Evolutionary conservation across 768 basidiomycete species (phyloP).

Genomic region (Tylopilus vinaceipallidus): DNA sequence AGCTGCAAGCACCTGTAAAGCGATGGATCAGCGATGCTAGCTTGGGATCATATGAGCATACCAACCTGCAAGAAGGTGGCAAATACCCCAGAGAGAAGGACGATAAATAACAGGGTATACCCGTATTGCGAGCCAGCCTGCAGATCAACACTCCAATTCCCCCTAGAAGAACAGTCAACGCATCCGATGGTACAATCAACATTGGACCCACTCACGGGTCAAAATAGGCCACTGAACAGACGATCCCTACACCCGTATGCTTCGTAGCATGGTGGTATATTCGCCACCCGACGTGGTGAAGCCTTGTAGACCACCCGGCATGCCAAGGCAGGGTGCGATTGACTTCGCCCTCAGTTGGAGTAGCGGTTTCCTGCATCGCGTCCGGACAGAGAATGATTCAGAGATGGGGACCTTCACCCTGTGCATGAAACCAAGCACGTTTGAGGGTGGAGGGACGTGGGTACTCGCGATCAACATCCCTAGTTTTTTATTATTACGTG

Average conservation of each 20-base stretch:
- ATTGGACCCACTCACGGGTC: constrained; percentile 61
- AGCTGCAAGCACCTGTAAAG: constrained; percentile 63
- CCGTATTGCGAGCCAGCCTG: constrained; percentile 85
- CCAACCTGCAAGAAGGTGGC: constrained; percentile 77
- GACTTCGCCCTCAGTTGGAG: constrained; percentile 1
- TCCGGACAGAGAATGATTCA: background rate
- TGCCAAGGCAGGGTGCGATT: background rate
- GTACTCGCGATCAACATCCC: too few relatives aligned
- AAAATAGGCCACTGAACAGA: constrained; percentile 87
- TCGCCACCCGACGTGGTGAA: constrained; percentile 26
- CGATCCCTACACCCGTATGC: constrained; percentile 80
- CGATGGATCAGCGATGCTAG: constrained; percentile 1
- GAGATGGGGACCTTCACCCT: background rate
- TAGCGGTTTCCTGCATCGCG: constrained; percentile 14
- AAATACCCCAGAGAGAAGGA: constrained; percentile 78
- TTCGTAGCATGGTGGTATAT: constrained; percentile 52
- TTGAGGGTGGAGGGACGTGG: background rate
- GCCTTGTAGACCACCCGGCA: constrained; percentile 18
- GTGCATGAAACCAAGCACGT: constrained; percentile 2
- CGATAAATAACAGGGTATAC: constrained; percentile 82
- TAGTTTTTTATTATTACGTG: too few relatives aligned
- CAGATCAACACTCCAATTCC: constrained; percentile 90
- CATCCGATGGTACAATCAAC: background rate
- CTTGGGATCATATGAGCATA: background rate
- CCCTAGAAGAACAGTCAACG: constrained; percentile 37